A percentile compares a stretch with the other conserved stretches of the same genome.
phyloP scores from a whole-genome alignment of 345 rosid genomes.

The Eucalyptus cloeziana region DNA sequence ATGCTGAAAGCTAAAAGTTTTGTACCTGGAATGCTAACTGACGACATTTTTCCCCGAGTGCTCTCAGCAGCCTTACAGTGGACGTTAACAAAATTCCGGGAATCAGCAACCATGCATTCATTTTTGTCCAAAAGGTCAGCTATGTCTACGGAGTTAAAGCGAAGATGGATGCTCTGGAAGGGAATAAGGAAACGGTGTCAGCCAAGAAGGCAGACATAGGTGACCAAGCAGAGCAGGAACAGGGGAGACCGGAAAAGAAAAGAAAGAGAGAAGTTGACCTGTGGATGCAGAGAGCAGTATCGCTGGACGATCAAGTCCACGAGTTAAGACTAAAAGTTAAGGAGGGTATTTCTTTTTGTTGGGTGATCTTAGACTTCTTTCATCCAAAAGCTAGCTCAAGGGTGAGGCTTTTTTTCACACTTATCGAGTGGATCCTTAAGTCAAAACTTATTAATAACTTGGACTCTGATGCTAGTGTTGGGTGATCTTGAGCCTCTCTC shows the following conservation, averaged over 20 bases:
- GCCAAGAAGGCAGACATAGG: neutral
- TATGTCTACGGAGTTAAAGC: neutral
- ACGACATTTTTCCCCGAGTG: neutral
- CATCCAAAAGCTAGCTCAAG: no score
- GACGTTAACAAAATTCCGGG: neutral
- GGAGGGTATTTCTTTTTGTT: neutral
- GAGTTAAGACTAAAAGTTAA: neutral
- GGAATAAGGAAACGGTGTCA: neutral
- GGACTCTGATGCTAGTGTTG: no score
- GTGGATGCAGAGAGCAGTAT: neutral
- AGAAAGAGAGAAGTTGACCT: neutral
- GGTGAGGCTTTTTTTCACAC: no score
- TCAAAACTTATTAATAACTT: no score
- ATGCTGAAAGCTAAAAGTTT: no score
- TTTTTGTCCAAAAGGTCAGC: neutral
- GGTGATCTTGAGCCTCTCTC: fast-evolving
- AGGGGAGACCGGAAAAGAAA: neutral
- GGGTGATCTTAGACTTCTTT: no score
- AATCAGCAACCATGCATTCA: neutral
- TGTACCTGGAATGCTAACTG: neutral
- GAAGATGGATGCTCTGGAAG: neutral
- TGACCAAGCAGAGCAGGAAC: neutral
- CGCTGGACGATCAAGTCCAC: neutral
- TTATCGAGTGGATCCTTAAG: no score
- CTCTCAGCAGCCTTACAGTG: neutral